Evolutionary conservation across 345 rosid species (phyloP), one percentile per base, ranked within the genome.

Genomic region (Gossypioides kirkii): DNA sequence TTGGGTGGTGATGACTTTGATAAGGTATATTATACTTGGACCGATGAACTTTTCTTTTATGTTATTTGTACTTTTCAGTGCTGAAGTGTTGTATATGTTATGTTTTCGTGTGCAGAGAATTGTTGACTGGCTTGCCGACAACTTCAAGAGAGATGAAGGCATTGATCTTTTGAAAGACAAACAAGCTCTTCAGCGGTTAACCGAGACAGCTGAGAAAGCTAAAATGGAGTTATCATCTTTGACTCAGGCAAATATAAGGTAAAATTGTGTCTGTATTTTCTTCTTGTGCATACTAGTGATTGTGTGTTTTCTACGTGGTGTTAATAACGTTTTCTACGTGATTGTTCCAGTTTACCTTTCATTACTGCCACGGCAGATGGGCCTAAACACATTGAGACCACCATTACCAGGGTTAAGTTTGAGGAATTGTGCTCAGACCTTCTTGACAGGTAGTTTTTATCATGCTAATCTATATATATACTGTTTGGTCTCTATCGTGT

Each of bases 1-100:
- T 83, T 95, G 88, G 99, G 99, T 17, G 99, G 99, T 75, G 99
- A 95, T 82, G 99, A 95, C 77, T 95, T 95, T 73, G 98, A 95
- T 63, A 95, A 92, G 97, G 98, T 90, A 50, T 32, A 13, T 79
- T 25, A 25, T 42, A n/a, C 22, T 38, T 12, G 10, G 36, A 42
- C 41, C 2, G n/a, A 43, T 1, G 3, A 32, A 20, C 14, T 67
- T 10, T 67, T 2, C 23, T 22, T 13, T 13, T 17, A 1, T 49
- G 7, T 6, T 12, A 10, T 14, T 59, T 26, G 0, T 32, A 32
- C 20, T 1, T 0, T 18, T 8, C 9, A 9, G 9, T 73, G 13
- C 23, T 18, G 10, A 9, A 43, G 10, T 16, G 73, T 50, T 9
- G 3, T 68, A 59, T 47, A 38, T 59, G 13, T 67, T 45, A 10